phyloP scores from a whole-genome alignment of 1,139 yeast species.

The Pneumocystis oryctolagi region DNA sequence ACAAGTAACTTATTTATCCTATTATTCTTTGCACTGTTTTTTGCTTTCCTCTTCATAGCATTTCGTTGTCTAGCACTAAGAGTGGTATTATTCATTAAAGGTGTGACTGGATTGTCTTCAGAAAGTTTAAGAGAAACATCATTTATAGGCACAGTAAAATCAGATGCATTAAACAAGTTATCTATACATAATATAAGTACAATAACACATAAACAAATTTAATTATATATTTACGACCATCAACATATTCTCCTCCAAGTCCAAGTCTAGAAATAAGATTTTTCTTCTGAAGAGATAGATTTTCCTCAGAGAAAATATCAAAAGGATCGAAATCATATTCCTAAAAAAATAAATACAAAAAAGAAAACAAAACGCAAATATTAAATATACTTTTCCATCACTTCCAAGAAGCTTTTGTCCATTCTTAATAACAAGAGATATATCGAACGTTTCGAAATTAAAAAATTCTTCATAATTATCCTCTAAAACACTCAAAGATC shows the following conservation, averaged over 20 bases:
- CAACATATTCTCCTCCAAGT: slow-evolving; percentile 30
- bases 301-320: slow-evolving; percentile 28
- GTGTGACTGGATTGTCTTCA: slow-evolving; percentile 16
- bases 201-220: not conserved
- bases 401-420: slow-evolving; percentile 64
- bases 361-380: not conserved
- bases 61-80: slow-evolving; percentile 65
- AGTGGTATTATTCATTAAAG: slow-evolving; percentile 14
- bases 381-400: slow-evolving; percentile 29
- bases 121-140: slow-evolving; percentile 7
- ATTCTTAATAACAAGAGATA: slow-evolving; percentile 47
- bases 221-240: slow-evolving; percentile 17
- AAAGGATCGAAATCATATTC: slow-evolving; percentile 30
- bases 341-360: not conserved
- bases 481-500: not conserved
- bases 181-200: slow-evolving; percentile 1
- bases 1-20: slow-evolving; percentile 20
- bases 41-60: slow-evolving; percentile 84
- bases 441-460: slow-evolving; percentile 47
- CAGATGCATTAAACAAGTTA: slow-evolving; percentile 3
- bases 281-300: slow-evolving; percentile 28
- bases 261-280: slow-evolving; percentile 30
- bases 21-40: slow-evolving; percentile 53
- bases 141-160: slow-evolving; percentile 7
- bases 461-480: slow-evolving; percentile 30